phyloP scores from a whole-genome alignment of 495 filamentous ascomycete genomes.

The Filosporella fistucella region DNA sequence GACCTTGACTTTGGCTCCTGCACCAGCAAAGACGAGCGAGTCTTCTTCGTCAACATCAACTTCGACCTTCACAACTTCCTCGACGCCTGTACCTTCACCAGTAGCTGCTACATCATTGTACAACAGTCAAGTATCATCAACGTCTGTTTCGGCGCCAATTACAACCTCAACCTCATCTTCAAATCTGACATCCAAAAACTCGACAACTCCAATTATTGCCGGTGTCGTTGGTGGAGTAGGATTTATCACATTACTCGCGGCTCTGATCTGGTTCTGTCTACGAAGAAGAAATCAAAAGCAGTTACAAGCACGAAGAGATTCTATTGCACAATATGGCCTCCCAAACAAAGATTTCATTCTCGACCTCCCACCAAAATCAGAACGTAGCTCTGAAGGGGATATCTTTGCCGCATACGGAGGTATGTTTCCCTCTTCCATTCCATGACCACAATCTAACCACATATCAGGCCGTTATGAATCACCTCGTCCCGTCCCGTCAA shows the following conservation, averaged over 20 bases:
- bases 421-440: neutral
- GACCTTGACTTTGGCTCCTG: neutral
- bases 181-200: neutral
- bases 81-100: neutral
- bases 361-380: too few species aligned
- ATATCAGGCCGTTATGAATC: too few species aligned
- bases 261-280: conserved; percentile 6
- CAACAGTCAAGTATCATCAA: neutral
- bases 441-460: neutral
- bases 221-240: conserved; percentile 11
- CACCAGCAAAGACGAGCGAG: too few species aligned
- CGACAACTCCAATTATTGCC: conserved; percentile 8
- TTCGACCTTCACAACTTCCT: neutral
- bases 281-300: conserved; percentile 2
- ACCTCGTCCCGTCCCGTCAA: too few species aligned
- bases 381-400: neutral
- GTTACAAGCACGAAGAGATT: too few species aligned
- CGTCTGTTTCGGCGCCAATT: neutral
- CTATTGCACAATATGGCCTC: neutral
- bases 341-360: neutral
- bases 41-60: neutral
- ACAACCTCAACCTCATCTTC: neutral
- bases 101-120: neutral
- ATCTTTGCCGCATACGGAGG: conserved; percentile 9
- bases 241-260: neutral